phyloP scores from a whole-genome alignment of 75 land plant species.

The Larix kaempferi region DNA sequence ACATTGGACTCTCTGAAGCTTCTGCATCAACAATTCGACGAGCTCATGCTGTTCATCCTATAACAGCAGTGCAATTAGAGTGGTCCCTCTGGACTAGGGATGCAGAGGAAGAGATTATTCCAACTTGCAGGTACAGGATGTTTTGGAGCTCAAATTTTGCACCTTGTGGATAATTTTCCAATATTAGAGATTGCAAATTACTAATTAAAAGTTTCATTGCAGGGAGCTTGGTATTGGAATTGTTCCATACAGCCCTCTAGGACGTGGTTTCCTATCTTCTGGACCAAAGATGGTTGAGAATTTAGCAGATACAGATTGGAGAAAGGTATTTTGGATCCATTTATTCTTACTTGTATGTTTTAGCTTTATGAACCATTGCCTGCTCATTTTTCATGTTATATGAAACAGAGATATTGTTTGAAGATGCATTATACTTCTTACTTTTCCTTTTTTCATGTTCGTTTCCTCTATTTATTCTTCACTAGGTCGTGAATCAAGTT shows the following conservation, averaged over 20 bases:
- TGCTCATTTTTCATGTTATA: no score
- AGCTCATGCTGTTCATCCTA: conserved; percentile 68
- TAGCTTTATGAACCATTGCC: no score
- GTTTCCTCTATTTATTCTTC: no score
- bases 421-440: no score
- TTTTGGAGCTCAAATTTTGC: no score
- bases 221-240: conserved; percentile 72
- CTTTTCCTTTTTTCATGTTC: no score
- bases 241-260: conserved; percentile 59
- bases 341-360: no score
- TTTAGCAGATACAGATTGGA: conserved; percentile 23
- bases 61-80: conserved; percentile 55
- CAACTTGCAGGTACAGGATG: conserved; percentile 46
- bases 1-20: conserved; percentile 53
- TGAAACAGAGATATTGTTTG: no score
- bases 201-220: conserved; percentile 4
- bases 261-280: conserved; percentile 44
- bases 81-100: conserved; percentile 65
- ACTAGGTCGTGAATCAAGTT: no score
- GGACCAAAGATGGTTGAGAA: conserved; percentile 23
- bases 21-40: conserved; percentile 44
- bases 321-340: conserved; percentile 23
- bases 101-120: conserved; percentile 46
- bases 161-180: no score
- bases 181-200: no score